Conservation (phyloP, 345 rosid genomes). For the Hibiscus syriacus region DNA sequence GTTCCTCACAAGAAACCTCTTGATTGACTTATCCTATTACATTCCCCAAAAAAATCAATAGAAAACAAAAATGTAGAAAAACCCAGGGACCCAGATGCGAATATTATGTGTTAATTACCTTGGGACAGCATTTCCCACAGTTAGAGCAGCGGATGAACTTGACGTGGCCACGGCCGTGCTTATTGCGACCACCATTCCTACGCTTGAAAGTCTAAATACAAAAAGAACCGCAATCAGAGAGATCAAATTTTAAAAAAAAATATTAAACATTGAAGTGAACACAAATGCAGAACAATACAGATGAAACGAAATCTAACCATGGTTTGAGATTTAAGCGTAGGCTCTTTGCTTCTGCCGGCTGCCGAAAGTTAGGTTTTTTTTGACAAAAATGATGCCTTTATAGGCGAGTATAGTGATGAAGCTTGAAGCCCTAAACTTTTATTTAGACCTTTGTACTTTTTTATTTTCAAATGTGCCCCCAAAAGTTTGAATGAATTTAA, state of each 20-base stretch:
- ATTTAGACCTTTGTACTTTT: not conserved
- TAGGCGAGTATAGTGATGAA: not conserved
- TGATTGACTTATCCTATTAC: slow-evolving; percentile 67
- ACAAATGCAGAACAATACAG: not conserved
- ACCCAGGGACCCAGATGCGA: not conserved
- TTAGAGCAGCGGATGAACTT: slow-evolving; percentile 93
- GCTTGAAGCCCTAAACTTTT: not conserved
- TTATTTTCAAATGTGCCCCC: not conserved
- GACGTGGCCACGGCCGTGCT: slow-evolving; percentile 92
- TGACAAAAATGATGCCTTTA: slow-evolving; percentile 1
- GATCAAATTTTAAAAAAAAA: not conserved
- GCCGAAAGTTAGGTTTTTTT: not conserved
- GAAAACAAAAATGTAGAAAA: not conserved
- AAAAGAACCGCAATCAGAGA: not conserved
- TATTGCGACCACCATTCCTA: slow-evolving; percentile 94
- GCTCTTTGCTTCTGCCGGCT: slow-evolving; percentile 6
- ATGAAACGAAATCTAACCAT: slow-evolving; percentile 5
- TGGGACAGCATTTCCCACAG: slow-evolving; percentile 96
- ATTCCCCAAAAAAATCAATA: not conserved
- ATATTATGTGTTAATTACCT: slow-evolving; percentile 26
- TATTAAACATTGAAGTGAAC: not conserved
- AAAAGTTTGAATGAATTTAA: not conserved
- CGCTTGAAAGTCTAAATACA: slow-evolving; percentile 78
- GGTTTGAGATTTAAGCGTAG: not conserved
- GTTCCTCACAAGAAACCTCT: slow-evolving; percentile 89